Base-by-base conservation (phyloP, 2,329 filamentous ascomycete genomes). In the Chaetomiaceae sp. region DNA sequence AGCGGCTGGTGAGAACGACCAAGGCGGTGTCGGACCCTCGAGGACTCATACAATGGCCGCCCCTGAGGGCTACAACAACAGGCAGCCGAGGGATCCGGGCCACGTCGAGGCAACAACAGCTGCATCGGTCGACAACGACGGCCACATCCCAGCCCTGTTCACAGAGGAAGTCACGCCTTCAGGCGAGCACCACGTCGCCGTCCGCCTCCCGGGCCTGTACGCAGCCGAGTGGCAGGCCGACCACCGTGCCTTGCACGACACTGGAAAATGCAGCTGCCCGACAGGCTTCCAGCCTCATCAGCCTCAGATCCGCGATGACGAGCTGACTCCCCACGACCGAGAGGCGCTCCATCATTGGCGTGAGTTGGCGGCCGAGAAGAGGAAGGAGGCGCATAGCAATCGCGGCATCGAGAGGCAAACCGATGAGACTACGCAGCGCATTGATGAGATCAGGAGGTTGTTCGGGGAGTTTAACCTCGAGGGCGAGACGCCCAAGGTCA, bases 181-280 rank as follows among this genome's bases (percentile, higher is more conserved):
- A 6, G 51, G 59, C 19, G 49, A 56, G 37, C 50, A 59, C 2
- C 59, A 54, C 5, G 62, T 69, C 4, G 40, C 64, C 0, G 59
- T 72, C 31, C 69, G 71, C 1, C 61, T 71, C 9, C 47, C 64
- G 0, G 68, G 70, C 50, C 59, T 71, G n/a, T 75, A 67, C 53
- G 71, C 66, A 1, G 69, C 67, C 3, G 73, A 75, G 56, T 75
- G 72, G 72, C 55, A 66, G 2, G 54, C 55, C 0, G 73, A 75
- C 58, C 73, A 75, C 59, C 64, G 65, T 11, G 54, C 57, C 17
- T 65, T 68, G 4, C 73, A 75, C 59, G 50, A 60, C 4, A 48
- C 40, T 4, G 71, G 71, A 3, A 56, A 54, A 7, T 75, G 72
- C 59, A 29, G 54, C 14, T 75, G 73, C 54, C 51, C 53, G 4